Base-by-base conservation (phyloP, 2,329 filamentous ascomycete species). In the Acephala macrosclerotiorum region DNA sequence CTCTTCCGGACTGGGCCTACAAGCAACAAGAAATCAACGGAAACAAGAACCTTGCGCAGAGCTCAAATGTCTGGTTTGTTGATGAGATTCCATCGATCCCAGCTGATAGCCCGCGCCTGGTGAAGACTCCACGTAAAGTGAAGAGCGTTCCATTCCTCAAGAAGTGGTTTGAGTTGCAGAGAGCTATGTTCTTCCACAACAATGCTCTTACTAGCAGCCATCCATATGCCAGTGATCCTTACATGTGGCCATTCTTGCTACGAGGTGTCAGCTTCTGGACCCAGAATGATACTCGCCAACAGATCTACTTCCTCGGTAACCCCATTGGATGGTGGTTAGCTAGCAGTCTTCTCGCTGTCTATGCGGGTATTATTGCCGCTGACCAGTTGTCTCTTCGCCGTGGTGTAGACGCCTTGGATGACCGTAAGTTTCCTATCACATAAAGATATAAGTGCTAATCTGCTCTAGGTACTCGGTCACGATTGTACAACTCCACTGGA, bases 251-350 rank as follows among this genome's bases (percentile, higher is more conserved):
- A 1, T 98, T 99, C 87, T 85, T 99, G 77, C 88, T 99, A 64
- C 91, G 96, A 35, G 96, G 96, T 80, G 95, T 99, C 73, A 97
- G 94, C 80, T 99, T 99, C 89, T 99, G 96, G 96, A 99, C 96
- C 9, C 92, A 98, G 78, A 94, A 93, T 78, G 93, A 96, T 63
- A 97, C 95, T 11, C 90, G 93, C 67, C 90, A 97, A 82, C 96
- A 99, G 79, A 99, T 99, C 71, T 99, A 99, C 82, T 99, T 99
- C 84, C 83, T 99, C 35, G 96, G 96, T 64, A 99, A 99, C 81
- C 96, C 96, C 0, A 80, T 98, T 68, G 96, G 95, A 65, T 99
- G 96, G 94, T 99, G 96, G 96, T 86, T 99, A 69, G 90, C 93
- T 16, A 97, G 93, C 79, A 94, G 92, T 80, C 83, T 99, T 63